These are phyloP conservation scores for Vinca major DNA, from an alignment of 305 asterid species.

Conservation along the genomic window DNA sequence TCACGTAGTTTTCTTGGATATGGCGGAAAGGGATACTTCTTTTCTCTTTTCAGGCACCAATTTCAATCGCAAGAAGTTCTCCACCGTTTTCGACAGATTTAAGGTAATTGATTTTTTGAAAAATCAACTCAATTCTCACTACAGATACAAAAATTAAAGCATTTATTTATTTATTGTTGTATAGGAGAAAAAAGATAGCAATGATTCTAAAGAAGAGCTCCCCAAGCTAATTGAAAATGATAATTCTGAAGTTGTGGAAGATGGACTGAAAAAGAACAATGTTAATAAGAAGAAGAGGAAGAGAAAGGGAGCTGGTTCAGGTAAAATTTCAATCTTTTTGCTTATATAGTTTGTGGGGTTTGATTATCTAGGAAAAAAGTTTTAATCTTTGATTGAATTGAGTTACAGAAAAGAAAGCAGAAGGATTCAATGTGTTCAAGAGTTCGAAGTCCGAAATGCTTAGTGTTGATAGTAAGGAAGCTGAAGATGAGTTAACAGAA, in stretches of 20 bases:
- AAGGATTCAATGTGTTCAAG: slow-evolving; percentile 59
- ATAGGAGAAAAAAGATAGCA: slow-evolving; percentile 42
- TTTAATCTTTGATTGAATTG: slow-evolving; percentile 10
- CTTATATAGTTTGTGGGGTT: background rate
- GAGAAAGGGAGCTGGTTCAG: slow-evolving; percentile 43
- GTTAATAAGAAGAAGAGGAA: slow-evolving; percentile 55
- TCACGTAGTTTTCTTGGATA: background rate
- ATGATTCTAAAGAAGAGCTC: slow-evolving; percentile 24
- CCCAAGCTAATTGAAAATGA: slow-evolving; percentile 28
- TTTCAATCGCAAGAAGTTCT: slow-evolving; percentile 63
- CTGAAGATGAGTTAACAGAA: slow-evolving; percentile 32
- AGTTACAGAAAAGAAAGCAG: slow-evolving; percentile 34
- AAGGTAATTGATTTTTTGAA: slow-evolving; percentile 29
- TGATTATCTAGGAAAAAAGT: background rate
- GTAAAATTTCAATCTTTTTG: slow-evolving; percentile 20
- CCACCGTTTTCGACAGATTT: slow-evolving; percentile 52
- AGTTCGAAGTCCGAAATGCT: slow-evolving; percentile 41
- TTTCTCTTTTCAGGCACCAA: slow-evolving; percentile 62
- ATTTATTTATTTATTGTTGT: slow-evolving; percentile 11
- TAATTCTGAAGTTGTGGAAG: slow-evolving; percentile 21
- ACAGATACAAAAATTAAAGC: background rate
- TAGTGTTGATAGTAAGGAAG: slow-evolving; percentile 26
- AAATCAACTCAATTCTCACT: background rate
- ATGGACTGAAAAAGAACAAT: slow-evolving; percentile 11
- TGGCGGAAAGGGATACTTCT: slow-evolving; percentile 50